A percentile compares a stretch with the other conserved stretches of the same genome.
These are phyloP conservation scores for Pneumocystis carinii DNA, from an alignment of 1,139 yeast species.

Conservation along the genomic window DNA sequence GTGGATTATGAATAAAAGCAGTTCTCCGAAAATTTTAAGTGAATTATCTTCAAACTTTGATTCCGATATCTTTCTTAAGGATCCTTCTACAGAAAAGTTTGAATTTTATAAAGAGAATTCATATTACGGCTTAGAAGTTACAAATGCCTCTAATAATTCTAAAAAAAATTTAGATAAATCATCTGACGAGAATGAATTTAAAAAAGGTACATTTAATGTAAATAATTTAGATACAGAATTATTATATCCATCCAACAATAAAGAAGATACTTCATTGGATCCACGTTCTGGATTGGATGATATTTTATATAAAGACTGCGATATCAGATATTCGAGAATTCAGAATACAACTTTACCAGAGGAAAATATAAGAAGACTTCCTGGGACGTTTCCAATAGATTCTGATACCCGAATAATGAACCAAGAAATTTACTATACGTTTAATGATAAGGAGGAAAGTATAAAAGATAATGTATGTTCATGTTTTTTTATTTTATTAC, in stretches of 20 bases:
- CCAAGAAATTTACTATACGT: neutral
- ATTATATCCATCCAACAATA: neutral
- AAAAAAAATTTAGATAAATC: neutral
- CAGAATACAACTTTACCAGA: neutral
- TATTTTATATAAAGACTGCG: neutral
- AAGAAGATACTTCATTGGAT: neutral
- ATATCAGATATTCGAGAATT: neutral
- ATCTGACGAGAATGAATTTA: neutral
- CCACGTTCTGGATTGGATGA: neutral
- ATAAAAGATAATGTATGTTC: neutral
- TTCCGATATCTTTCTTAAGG: neutral
- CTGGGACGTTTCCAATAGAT: neutral
- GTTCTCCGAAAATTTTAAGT: neutral
- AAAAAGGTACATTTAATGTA: neutral
- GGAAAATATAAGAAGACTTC: neutral
- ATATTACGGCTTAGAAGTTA: neutral
- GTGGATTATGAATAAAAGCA: neutral
- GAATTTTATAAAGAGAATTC: neutral
- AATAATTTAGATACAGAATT: neutral
- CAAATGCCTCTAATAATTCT: neutral
- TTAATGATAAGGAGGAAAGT: neutral
- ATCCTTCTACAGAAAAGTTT: neutral
- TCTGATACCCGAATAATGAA: neutral
- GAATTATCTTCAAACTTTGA: neutral
- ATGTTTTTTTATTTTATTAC: neutral